phyloP scores from a whole-genome alignment of 2,329 filamentous ascomycete species.

The Phoma sp. region DNA sequence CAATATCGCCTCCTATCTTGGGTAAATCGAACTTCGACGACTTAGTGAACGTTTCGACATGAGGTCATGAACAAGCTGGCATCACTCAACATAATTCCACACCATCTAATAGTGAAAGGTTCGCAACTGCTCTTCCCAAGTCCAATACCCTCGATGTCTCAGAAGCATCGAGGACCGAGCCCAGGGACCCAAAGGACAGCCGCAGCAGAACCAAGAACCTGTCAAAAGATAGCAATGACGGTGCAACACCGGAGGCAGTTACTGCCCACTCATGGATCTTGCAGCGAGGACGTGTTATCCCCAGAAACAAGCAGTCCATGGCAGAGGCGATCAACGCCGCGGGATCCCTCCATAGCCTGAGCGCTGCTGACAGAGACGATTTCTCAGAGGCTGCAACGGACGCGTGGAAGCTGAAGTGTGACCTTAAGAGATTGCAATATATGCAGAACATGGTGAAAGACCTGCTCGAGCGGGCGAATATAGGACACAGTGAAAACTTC shows the following conservation, averaged over 20 bases:
- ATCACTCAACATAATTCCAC: neutral
- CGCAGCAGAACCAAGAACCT: neutral
- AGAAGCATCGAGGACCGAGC: no score
- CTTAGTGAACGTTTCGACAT: neutral
- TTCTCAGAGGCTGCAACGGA: neutral
- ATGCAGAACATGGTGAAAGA: neutral
- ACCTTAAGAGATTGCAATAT: neutral
- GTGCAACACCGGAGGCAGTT: neutral
- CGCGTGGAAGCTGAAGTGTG: constrained; percentile 5
- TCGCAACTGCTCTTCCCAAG: neutral
- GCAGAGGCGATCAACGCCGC: neutral
- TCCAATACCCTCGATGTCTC: neutral
- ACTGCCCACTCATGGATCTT: neutral
- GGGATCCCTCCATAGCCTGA: neutral
- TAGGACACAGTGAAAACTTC: neutral
- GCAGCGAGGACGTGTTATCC: neutral
- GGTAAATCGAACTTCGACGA: neutral
- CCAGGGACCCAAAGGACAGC: neutral
- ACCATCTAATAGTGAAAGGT: no score
- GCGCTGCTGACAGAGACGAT: neutral
- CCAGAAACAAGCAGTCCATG: neutral
- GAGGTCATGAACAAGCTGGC: neutral
- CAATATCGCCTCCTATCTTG: neutral
- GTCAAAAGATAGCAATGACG: neutral
- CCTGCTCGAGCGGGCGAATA: neutral